Evolutionary conservation across 257 asterid genomes (phyloP), one percentile per base, ranked within the genome.

Genomic region (Lavandula angustifolia): DNA sequence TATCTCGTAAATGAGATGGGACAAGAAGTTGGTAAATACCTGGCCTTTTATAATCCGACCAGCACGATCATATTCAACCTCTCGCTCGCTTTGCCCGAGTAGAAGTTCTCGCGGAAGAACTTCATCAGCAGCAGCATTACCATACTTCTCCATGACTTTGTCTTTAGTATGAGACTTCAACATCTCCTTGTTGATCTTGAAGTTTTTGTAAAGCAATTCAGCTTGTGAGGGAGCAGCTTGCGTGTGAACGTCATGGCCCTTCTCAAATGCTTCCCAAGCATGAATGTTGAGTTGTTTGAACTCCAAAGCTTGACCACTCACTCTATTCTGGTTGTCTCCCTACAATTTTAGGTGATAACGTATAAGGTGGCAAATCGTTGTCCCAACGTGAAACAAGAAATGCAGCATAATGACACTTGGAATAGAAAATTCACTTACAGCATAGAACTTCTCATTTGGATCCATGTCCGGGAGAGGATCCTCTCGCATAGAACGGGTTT

Each of bases 171-270:
- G 99, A 63, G 72, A 77, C 81, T 92, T 87, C 74, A 92, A 57
- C 71, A 81, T 84, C 75, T 90, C 96, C 80, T 90, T 87, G 64
- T 78, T 90, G 69, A 94, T 51, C 80, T 74, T 86, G 79, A 78
- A 94, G 62, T 84, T 94, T 61, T 86, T 94, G 61, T 82, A 79
- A 44, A 94, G 95, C 75, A 94, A 71, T 60, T 94, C 99, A 54
- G 97, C 99, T 81, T 94, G 97, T 6, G 99, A 90, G 5, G 99
- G 99, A 77, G 99, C 97, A 7, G 97, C 97, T 86, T 94, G 99
- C 95, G 86, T 83, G 69, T 94, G 99, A 62, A 94, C 85, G 60
- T 94, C 99, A 61, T 90, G 96, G 54, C 99, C 99, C 80, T 90
- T 90, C 3, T 90, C 97, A 79, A 85, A 90, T 72, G 97, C 89